phyloP scores from a whole-genome alignment of 2,329 filamentous ascomycete genomes.

The Paecilomyces niveus region DNA sequence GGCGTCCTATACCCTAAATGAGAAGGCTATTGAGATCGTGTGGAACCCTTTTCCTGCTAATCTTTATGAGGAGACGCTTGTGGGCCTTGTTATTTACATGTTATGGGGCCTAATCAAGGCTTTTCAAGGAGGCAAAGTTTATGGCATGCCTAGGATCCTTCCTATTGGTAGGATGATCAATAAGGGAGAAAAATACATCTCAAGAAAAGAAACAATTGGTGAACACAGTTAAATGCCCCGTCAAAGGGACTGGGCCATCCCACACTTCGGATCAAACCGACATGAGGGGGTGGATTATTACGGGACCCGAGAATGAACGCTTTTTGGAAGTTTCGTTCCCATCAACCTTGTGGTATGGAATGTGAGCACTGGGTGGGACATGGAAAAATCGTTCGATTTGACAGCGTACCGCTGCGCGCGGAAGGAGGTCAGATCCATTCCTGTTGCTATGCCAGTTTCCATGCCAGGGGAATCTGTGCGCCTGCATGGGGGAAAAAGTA shows the following conservation, averaged over 20 bases:
- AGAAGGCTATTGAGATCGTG: background rate
- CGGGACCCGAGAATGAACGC: background rate
- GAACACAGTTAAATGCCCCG: background rate
- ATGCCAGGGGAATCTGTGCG: background rate
- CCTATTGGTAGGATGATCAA: background rate
- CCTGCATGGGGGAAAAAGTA: background rate
- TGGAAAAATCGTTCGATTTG: background rate
- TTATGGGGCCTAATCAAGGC: background rate
- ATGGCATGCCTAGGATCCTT: background rate
- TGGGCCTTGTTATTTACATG: background rate
- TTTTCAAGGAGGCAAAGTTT: background rate
- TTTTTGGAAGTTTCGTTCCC: background rate
- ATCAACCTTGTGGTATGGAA: background rate
- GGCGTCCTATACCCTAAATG: background rate
- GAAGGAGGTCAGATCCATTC: background rate
- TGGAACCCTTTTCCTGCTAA: background rate
- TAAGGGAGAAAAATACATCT: background rate
- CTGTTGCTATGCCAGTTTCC: background rate
- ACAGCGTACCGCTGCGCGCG: background rate
- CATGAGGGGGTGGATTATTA: background rate
- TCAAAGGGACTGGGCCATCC: background rate
- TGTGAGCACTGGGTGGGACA: background rate
- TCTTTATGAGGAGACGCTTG: background rate
- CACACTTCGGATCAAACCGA: background rate
- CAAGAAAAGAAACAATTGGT: background rate